phyloP scores from a whole-genome alignment of 202 grass and related monocot genomes.

The Miscanthus sacchariflorus region DNA sequence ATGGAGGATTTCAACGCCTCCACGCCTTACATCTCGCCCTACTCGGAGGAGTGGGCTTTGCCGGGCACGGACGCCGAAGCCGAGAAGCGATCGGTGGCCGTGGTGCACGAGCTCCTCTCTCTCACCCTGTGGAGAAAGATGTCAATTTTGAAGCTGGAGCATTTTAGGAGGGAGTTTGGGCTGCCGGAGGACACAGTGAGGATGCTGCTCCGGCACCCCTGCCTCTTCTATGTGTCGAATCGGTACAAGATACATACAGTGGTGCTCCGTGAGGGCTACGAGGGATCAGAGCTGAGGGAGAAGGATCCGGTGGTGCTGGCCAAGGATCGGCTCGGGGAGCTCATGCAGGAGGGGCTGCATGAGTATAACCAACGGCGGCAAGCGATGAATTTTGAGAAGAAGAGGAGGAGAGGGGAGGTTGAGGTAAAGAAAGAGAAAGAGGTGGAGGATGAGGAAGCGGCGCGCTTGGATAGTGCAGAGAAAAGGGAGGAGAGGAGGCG shows the following conservation, averaged over 20 bases:
- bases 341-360: slow-evolving; percentile 93
- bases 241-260: slow-evolving; percentile 86
- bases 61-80: slow-evolving; percentile 25
- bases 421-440: slow-evolving; percentile 58
- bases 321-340: slow-evolving; percentile 81
- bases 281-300: slow-evolving; percentile 66
- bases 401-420: slow-evolving; percentile 75
- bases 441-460: slow-evolving; percentile 48
- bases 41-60: slow-evolving; percentile 48
- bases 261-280: slow-evolving; percentile 79
- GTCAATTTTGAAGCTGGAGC: slow-evolving; percentile 89
- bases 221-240: slow-evolving; percentile 92
- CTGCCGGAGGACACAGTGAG: slow-evolving; percentile 63
- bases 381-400: slow-evolving; percentile 78
- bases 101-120: slow-evolving; percentile 87
- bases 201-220: slow-evolving; percentile 70
- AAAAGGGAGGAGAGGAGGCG: slow-evolving; percentile 82
- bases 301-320: slow-evolving; percentile 76
- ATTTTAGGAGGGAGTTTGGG: slow-evolving; percentile 83
- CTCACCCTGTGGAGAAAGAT: slow-evolving; percentile 83
- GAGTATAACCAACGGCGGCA: slow-evolving; percentile 72
- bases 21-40: slow-evolving; percentile 86
- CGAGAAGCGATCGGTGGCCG: slow-evolving; percentile 67
- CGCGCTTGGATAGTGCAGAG: slow-evolving; percentile 50
- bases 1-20: slow-evolving; percentile 79